phyloP scores from a whole-genome alignment of 768 basidiomycete genomes.

The Leucocoprinus leucothites region DNA sequence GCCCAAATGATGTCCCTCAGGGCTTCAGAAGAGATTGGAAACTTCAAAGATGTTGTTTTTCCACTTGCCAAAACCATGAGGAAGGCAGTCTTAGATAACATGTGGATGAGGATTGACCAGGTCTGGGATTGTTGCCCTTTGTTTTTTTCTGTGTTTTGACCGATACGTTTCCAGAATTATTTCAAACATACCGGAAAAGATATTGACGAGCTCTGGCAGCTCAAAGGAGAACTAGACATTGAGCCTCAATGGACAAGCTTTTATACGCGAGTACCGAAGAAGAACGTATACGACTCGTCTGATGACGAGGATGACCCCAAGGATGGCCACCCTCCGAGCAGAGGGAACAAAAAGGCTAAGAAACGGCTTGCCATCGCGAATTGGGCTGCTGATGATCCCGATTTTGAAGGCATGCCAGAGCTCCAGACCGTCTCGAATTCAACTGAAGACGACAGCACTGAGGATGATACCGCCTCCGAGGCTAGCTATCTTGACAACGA shows the following conservation, averaged over 20 bases:
- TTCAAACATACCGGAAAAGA: slow-evolving; percentile 44
- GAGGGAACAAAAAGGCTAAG: slow-evolving; percentile 38
- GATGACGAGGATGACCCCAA: slow-evolving; percentile 22
- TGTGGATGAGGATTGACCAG: slow-evolving; percentile 64
- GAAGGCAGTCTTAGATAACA: slow-evolving; percentile 44
- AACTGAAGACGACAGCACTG: slow-evolving; percentile 42
- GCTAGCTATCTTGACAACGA: slow-evolving; percentile 36
- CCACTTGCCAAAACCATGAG: slow-evolving; percentile 59
- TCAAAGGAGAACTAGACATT: slow-evolving; percentile 47
- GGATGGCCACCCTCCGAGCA: slow-evolving; percentile 16
- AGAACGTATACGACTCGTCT: slow-evolving; percentile 14
- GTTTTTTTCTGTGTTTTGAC: background rate
- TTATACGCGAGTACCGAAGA: slow-evolving; percentile 24
- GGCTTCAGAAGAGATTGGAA: slow-evolving; percentile 48
- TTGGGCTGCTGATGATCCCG: slow-evolving; percentile 36
- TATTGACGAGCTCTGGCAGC: slow-evolving; percentile 63
- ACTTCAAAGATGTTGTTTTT: slow-evolving; percentile 52
- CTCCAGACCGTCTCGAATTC: slow-evolving; percentile 66
- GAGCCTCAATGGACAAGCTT: slow-evolving; percentile 60
- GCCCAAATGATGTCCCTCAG: slow-evolving; percentile 61
- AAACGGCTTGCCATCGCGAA: slow-evolving; percentile 51
- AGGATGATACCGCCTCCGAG: slow-evolving; percentile 30
- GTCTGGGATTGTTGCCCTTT: slow-evolving; percentile 32
- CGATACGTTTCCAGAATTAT: slow-evolving; percentile 49
- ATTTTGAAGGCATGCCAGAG: slow-evolving; percentile 59